Evolutionary conservation across 306 rosid species (phyloP), one percentile per base, ranked within the genome.

Genomic region (Coriaria nepalensis): DNA sequence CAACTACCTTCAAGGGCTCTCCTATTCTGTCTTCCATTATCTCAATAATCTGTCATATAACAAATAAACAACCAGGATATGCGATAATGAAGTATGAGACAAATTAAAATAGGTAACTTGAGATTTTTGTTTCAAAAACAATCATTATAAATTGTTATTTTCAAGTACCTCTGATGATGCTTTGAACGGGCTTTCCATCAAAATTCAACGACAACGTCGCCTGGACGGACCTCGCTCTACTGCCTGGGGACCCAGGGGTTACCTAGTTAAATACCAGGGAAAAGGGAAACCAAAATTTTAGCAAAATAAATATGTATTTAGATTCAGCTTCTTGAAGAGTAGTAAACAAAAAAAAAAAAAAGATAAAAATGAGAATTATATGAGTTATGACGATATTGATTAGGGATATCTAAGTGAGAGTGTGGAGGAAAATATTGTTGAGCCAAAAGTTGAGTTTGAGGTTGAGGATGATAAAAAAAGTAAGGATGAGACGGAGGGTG

Each of bases 221-320:
- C 94, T 0, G 95, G 87, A 45, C 44, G 64, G 46, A 81, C 13
- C 92, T 94, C 52, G 94, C 94, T 40, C 75, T 83, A 49, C 78
- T 78, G 56, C 77, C 95, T 14, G 95, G 95, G 12, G 92, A 90
- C 9, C 82, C 78, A 0, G 98, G 95, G 60, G 87, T 85, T 63
- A 85, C 92, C 95, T 90, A 60, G 50, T 45, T 40, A 62, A 68
- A 43, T 48, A 63, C 43, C 20, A 35, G 45, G 35, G 64, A 39
- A 38, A 38, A 45, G 0, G 10, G 12, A 9, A 7, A 13, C 10
- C 13, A 44, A 9, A 44, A 9, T 13, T 9, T 9, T 44, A 9
- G 48, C 14, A n/a, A 6, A 44, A 44, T 7, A 32, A 6, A 53
- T 29, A n/a, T 40, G 13, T 36, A 2, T 14, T 12, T 35, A 4